These are phyloP conservation scores for Epichloe scottii DNA, from an alignment of 2,329 filamentous ascomycete species.

Conservation along the genomic window DNA sequence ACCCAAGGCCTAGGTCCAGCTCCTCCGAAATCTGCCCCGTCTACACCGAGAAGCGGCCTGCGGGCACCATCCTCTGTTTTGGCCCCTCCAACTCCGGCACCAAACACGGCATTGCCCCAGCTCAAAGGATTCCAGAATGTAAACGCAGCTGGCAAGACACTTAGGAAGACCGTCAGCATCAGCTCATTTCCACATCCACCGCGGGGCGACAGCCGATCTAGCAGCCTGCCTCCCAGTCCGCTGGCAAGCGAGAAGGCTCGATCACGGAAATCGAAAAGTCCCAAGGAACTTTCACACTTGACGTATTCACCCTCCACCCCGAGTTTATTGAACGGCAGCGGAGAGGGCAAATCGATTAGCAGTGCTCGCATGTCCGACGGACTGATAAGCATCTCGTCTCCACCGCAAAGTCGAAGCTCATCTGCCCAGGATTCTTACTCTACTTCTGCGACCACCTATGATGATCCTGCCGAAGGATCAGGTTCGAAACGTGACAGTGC, in stretches of 20 bases:
- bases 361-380: slow-evolving; percentile 60
- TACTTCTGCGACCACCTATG: slow-evolving; percentile 78
- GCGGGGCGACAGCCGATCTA: slow-evolving; percentile 44
- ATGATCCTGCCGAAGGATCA: slow-evolving; percentile 55
- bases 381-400: slow-evolving; percentile 65
- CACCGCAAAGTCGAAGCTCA: slow-evolving; percentile 78
- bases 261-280: slow-evolving; percentile 41
- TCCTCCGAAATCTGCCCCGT: slow-evolving; percentile 27
- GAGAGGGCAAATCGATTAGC: slow-evolving; percentile 61
- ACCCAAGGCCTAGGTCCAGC: slow-evolving; percentile 22
- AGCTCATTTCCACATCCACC: slow-evolving; percentile 89
- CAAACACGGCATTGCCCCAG: slow-evolving; percentile 41
- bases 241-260: slow-evolving; percentile 39
- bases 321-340: slow-evolving; percentile 67
- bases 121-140: slow-evolving; percentile 42
- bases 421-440: slow-evolving; percentile 89
- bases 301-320: slow-evolving; percentile 43
- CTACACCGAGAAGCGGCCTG: slow-evolving; percentile 43
- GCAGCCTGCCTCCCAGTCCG: slow-evolving; percentile 51
- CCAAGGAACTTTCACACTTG: slow-evolving; percentile 39
- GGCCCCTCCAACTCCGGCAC: slow-evolving; percentile 40
- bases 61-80: slow-evolving; percentile 44
- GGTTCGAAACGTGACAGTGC: slow-evolving; percentile 18
- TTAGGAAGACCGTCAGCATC: slow-evolving; percentile 85
- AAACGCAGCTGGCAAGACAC: slow-evolving; percentile 50